Evolutionary conservation across 352 stramenopile species (phyloP), one percentile per base, ranked within the genome.

Genomic region (Globisporangium emineosum): DNA sequence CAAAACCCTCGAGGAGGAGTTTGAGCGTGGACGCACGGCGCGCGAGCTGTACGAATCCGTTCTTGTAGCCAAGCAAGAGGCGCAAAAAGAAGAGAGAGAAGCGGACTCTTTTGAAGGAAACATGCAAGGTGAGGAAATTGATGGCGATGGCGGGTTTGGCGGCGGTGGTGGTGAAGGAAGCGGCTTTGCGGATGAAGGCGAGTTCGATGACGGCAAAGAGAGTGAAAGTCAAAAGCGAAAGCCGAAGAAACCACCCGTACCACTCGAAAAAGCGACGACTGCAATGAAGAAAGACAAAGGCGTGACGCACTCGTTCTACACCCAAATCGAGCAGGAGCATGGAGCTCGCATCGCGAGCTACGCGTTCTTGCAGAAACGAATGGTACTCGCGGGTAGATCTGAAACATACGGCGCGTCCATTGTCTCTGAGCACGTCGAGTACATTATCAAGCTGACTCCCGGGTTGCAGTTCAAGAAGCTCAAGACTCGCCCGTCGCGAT

Each of bases 281-380:
- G 66, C 76, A n/a, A 72, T 64, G 15, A 67, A 27, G 49, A 72
- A 71, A 5, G 85, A 93, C 37, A 90, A 88, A 57, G 83, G 81
- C 21, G 79, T 86, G 8, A 84, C 85, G 1, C 83, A 93, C 65
- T 91, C 85, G 13, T 93, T 93, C 57, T 91, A 88, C 64, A 83
- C 85, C 17, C 80, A 87, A 66, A 77, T 91, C 12, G 71, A 86
- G 17, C 33, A 58, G 5, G 53, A 73, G 1, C 62, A 86, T 32
- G 60, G 66, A 5, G 58, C 53, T 3, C 78, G 68, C 64, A 75
- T 87, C 27, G 59, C 76, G 6, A 47, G 76, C 15, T 91, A 84
- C 32, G 77, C 78, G 1, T 42, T 71, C 15, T 65, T 75, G 30
- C 54, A 64, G 23, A 73, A 88, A 57, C 58, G 64, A 0, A 86